phyloP scores from a whole-genome alignment of 352 stramenopile genomes.

The Phytophthora sp. region DNA sequence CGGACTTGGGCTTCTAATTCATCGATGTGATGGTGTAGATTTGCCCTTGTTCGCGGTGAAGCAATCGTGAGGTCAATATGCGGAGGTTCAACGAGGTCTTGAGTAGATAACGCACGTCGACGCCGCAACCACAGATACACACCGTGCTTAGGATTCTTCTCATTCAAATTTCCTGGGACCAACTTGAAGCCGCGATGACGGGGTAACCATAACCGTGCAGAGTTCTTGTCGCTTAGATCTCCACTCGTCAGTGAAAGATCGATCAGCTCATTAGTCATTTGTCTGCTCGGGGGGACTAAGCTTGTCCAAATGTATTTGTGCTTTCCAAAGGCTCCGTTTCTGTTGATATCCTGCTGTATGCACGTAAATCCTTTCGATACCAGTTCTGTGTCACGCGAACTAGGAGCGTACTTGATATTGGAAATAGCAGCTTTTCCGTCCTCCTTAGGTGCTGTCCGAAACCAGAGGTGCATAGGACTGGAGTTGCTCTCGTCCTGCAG shows the following conservation, averaged over 20 bases:
- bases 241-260: constrained; percentile 70
- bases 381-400: constrained; percentile 70
- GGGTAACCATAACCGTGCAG: constrained; percentile 70
- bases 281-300: constrained; percentile 50
- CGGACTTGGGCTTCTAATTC: constrained; percentile 75
- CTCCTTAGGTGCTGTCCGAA: constrained; percentile 57
- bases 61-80: constrained; percentile 39
- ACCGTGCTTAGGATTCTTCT: constrained; percentile 57
- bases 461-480: constrained; percentile 67
- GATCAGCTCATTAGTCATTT: constrained; percentile 67
- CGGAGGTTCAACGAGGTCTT: constrained; percentile 64
- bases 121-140: constrained; percentile 76
- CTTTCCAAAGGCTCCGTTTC: constrained; percentile 65
- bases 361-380: constrained; percentile 78
- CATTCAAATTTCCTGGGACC: constrained; percentile 69
- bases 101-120: constrained; percentile 36
- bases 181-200: constrained; percentile 79
- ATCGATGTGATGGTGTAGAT: constrained; percentile 61
- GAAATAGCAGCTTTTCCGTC: constrained; percentile 70
- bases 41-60: constrained; percentile 50
- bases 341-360: constrained; percentile 76
- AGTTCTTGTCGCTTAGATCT: constrained; percentile 68
- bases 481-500: constrained; percentile 54
- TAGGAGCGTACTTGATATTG: constrained; percentile 69
- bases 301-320: constrained; percentile 83